phyloP scores from a whole-genome alignment of 140 eudicot species.

The Anethum foeniculum region DNA sequence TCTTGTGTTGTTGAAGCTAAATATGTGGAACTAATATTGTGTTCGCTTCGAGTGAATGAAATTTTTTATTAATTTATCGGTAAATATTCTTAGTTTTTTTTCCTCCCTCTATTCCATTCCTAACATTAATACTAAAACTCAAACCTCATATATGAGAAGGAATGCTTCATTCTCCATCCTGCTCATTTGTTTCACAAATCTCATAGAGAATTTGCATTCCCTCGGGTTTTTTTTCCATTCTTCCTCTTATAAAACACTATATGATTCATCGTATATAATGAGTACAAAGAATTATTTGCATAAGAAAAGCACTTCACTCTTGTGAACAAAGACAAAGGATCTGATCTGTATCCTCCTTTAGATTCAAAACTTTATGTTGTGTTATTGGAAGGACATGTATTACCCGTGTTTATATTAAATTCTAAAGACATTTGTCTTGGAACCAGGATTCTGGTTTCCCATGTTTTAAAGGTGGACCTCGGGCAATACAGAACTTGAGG shows the following conservation, averaged over 20 bases:
- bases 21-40: background rate
- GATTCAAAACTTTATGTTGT: background rate
- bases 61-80: background rate
- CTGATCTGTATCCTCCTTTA: background rate
- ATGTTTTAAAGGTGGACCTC: conserved; percentile 96
- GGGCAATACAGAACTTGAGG: conserved; percentile 91
- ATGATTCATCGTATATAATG: no score
- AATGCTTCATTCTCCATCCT: background rate
- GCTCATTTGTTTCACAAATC: background rate
- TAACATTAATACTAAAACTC: background rate
- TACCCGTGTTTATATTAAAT: background rate
- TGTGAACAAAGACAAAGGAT: background rate
- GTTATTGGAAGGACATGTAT: background rate
- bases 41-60: background rate
- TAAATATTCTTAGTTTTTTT: no score
- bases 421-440: background rate
- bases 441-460: conserved; percentile 98
- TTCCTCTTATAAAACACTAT: no score
- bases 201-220: background rate
- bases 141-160: background rate
- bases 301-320: background rate
- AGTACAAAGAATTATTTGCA: background rate
- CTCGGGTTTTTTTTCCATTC: background rate
- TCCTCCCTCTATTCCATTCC: background rate
- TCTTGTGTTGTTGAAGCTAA: background rate